Base-by-base conservation (phyloP, 306 rosid species). In the Fagus crenata region DNA sequence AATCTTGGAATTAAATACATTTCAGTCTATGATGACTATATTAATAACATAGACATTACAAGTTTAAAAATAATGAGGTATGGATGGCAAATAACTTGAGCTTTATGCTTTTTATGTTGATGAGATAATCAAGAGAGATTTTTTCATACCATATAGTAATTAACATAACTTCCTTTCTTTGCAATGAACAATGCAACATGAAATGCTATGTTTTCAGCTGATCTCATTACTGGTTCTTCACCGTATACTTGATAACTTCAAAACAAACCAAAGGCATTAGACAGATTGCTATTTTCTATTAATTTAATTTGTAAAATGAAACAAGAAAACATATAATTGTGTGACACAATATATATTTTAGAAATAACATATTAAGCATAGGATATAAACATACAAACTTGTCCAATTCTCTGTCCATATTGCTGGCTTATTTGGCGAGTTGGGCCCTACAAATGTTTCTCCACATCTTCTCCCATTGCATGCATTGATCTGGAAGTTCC, bases 361-460 rank as follows among this genome's bases (percentile, higher is more conserved):
- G 67, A 43, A n/a, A 41, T 6, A 9, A n/a, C 37, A 69, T 69
- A 8, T 17, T 28, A 7, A 42, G 9, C 32, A 49, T 4, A 28
- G 11, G 14, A 49, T 28, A 18, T 28, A 71, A 46, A 76, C 95
- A 15, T 88, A 93, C 97, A 83, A 85, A 75, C 97, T 90, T n/a
- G 97, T 95, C 98, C 97, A 95, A 60, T 92, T 87, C 90, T 92
- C 97, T 55, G 96, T 95, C 98, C 97, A 95, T 0, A 95, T 6
- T 7, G 96, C 79, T 71, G 98, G 98, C 81, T 93, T 93, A 79
- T 79, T 82, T n/a, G 93, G 93, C 0, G 97, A 87, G 83, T 95
- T 95, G 18, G 98, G 97, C 7, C 98, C 98, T 40, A 75, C 75
- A 69, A 92, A 95, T 5, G 89, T 88, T 82, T 67, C 83, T 17